Conservation (phyloP, 2,329 filamentous ascomycete species). For the Microcyclospora pomicola region DNA sequence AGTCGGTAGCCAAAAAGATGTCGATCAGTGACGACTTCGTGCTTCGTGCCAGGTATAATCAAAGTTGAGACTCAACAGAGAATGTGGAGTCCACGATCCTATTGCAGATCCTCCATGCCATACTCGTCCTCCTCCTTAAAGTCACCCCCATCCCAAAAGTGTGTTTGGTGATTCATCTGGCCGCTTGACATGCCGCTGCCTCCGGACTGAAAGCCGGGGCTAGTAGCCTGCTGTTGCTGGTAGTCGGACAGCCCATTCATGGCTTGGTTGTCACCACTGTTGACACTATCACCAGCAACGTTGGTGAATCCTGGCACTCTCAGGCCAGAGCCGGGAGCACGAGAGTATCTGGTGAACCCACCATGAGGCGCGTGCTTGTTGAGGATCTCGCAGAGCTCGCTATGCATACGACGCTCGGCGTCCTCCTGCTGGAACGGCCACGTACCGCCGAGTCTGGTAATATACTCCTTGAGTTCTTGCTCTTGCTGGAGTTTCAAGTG, state of each 20-base stretch:
- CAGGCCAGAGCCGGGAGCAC: constrained; percentile 68
- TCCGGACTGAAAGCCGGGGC: constrained; percentile 47
- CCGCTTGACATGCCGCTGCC: constrained; percentile 46
- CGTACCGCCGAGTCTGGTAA: constrained; percentile 56
- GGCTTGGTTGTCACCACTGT: constrained; percentile 39
- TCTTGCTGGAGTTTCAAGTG: constrained; percentile 81
- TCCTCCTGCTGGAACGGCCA: constrained; percentile 71
- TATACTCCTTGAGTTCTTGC: constrained; percentile 66
- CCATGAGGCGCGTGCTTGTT: constrained; percentile 60
- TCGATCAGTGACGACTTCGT: too few species aligned
- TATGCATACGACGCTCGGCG: constrained; percentile 90
- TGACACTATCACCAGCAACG: constrained; percentile 65
- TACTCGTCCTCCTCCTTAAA: constrained; percentile 96
- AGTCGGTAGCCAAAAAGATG: too few species aligned
- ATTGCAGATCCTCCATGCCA: constrained; percentile 53
- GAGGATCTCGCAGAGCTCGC: constrained; percentile 77
- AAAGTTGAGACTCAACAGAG: too few species aligned
- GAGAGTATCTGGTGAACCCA: constrained; percentile 60
- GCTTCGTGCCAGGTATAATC: too few species aligned
- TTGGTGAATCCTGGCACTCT: constrained; percentile 90
- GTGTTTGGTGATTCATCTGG: constrained; percentile 37
- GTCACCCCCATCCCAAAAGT: constrained; percentile 33
- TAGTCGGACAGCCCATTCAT: constrained; percentile 14
- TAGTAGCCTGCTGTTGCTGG: constrained; percentile 27
- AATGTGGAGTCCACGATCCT: constrained; percentile 3